These are phyloP conservation scores for Anthostomella pinea DNA, from an alignment of 2,329 filamentous ascomycete species.

Conservation along the genomic window DNA sequence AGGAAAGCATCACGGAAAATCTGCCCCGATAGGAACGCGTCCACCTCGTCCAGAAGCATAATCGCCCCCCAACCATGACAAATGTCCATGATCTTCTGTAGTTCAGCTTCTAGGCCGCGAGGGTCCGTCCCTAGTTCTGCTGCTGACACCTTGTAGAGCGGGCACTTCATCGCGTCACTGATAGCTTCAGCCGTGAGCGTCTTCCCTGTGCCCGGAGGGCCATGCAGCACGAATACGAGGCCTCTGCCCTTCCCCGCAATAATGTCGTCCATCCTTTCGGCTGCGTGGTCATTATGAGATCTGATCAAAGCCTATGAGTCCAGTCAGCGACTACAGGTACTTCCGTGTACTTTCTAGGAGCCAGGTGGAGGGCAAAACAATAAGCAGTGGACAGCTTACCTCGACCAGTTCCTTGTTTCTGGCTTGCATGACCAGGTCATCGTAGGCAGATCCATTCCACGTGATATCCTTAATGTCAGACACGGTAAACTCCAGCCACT, in stretches of 20 bases:
- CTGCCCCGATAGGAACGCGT: constrained; percentile 80
- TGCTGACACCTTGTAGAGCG: constrained; percentile 78
- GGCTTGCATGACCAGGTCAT: constrained; percentile 69
- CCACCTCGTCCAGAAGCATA: constrained; percentile 79
- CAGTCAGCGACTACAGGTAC: constrained; percentile 5
- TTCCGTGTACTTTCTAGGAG: neutral
- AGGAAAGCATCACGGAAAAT: constrained; percentile 84
- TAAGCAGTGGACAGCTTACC: constrained; percentile 26
- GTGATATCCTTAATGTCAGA: constrained; percentile 75
- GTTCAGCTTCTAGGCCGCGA: constrained; percentile 67
- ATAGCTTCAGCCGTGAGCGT: constrained; percentile 86
- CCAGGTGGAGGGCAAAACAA: neutral
- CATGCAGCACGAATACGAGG: constrained; percentile 78
- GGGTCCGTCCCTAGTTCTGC: constrained; percentile 81
- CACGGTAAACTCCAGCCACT: constrained; percentile 86
- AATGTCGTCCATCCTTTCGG: constrained; percentile 78
- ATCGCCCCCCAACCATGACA: constrained; percentile 85
- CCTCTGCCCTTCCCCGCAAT: constrained; percentile 84
- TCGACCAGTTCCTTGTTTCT: constrained; percentile 67
- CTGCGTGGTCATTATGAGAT: constrained; percentile 77
- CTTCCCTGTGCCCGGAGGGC: constrained; percentile 84
- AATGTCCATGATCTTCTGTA: constrained; percentile 82
- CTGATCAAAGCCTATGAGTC: constrained; percentile 65
- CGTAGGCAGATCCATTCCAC: constrained; percentile 82
- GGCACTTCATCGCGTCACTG: constrained; percentile 76